A percentile compares a stretch with the other conserved stretches of the same genome.
These are phyloP conservation scores for Ophiocordyceps camponoti-leonardi DNA, from an alignment of 2,329 filamentous ascomycete genomes.

Conservation along the genomic window DNA sequence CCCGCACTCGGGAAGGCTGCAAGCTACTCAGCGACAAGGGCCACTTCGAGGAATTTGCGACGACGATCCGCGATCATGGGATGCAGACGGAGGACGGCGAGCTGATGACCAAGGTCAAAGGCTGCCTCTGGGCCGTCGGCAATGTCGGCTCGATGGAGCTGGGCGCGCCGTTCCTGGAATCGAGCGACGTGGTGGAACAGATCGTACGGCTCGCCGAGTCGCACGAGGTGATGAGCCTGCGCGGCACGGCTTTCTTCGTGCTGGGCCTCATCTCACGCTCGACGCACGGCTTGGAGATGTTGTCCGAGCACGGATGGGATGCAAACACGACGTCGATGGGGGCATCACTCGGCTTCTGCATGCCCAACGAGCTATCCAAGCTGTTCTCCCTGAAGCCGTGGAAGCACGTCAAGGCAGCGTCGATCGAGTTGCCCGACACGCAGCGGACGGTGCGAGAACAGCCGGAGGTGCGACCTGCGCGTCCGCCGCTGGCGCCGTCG, in stretches of 20 bases:
- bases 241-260: conserved; percentile 94
- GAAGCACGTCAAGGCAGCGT: conserved; percentile 31
- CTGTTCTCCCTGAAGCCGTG: conserved; percentile 56
- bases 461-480: conserved; percentile 22
- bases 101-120: conserved; percentile 82
- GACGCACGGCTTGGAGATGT: conserved; percentile 77
- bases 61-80: conserved; percentile 74
- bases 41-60: conserved; percentile 85
- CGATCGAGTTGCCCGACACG: conserved; percentile 27
- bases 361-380: conserved; percentile 62
- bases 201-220: conserved; percentile 79
- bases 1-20: conserved; percentile 83
- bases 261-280: conserved; percentile 84
- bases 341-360: conserved; percentile 69
- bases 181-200: conserved; percentile 69
- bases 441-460: conserved; percentile 34
- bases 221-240: conserved; percentile 78
- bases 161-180: conserved; percentile 83
- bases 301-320: conserved; percentile 85
- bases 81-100: conserved; percentile 76
- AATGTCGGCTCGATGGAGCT: conserved; percentile 98
- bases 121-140: conserved; percentile 91
- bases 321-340: conserved; percentile 73
- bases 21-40: conserved; percentile 80
- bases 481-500: conserved; percentile 25